Conservation (phyloP, 2,329 filamentous ascomycete species). For the Sporothrix humicola region DNA sequence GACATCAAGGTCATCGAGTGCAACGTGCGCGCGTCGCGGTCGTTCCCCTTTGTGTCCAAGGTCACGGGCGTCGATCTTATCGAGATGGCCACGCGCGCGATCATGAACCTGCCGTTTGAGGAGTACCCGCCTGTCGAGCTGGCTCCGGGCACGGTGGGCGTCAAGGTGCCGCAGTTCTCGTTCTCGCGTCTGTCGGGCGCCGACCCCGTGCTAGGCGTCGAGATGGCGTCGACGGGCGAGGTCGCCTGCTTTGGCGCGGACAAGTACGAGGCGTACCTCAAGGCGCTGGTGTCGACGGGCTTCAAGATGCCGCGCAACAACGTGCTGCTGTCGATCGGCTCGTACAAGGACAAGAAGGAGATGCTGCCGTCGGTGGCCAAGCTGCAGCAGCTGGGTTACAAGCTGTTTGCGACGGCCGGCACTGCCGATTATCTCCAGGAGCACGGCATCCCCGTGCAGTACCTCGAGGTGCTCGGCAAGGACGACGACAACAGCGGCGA, state of each 20-base stretch:
- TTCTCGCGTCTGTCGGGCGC: constrained; percentile 97
- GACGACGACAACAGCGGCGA: constrained; percentile 62
- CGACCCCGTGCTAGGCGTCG: constrained; percentile 93
- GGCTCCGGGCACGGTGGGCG: constrained; percentile 82
- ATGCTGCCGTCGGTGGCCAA: constrained; percentile 92
- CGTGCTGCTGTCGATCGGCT: constrained; percentile 91
- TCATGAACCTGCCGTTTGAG: constrained; percentile 80
- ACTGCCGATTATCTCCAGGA: constrained; percentile 96
- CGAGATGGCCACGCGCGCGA: constrained; percentile 97
- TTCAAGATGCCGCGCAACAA: constrained; percentile 97
- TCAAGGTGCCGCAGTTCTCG: constrained; percentile 98
- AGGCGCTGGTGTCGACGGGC: constrained; percentile 91
- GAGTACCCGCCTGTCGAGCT: constrained; percentile 82
- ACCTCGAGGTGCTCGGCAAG: constrained; percentile 82
- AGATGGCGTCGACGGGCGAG: constrained; percentile 99
- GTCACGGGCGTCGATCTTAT: constrained; percentile 98
- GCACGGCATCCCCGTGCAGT: constrained; percentile 89
- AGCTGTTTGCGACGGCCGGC: constrained; percentile 93
- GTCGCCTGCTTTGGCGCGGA: constrained; percentile 95
- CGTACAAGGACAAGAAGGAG: constrained; percentile 97
- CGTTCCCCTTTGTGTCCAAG: constrained; percentile 98
- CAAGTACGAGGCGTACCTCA: constrained; percentile 97
- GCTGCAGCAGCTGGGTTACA: constrained; percentile 89
- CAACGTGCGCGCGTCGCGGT: constrained; percentile 94
- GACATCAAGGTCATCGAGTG: constrained; percentile 99